Conservation (phyloP, 129 eudicot species). For the Artemisia tridentata region DNA sequence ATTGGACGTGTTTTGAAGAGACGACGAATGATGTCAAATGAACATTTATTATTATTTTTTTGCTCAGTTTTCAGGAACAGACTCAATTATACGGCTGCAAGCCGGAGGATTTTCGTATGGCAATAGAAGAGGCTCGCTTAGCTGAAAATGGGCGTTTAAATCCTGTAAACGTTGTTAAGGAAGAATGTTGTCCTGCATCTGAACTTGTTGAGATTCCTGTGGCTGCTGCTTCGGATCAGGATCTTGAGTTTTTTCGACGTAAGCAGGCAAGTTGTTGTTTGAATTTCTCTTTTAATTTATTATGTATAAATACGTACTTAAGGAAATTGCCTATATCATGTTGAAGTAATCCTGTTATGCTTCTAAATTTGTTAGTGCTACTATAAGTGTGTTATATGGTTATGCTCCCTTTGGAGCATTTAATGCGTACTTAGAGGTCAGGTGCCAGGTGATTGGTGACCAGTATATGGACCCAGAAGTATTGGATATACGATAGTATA, state of each 20-base stretch:
- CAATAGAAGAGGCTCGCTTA: slow-evolving; percentile 85
- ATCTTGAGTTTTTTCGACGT: slow-evolving; percentile 8
- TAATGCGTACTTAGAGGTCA: too few relatives aligned
- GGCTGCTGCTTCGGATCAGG: slow-evolving; percentile 15
- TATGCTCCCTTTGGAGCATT: too few relatives aligned
- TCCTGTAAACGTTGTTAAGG: slow-evolving; percentile 17
- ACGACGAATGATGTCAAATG: not conserved
- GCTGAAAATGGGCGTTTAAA: slow-evolving; percentile 55
- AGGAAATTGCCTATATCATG: not conserved
- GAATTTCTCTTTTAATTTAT: not conserved
- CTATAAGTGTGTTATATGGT: not conserved
- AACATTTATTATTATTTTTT: too few relatives aligned
- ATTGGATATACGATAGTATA: too few relatives aligned
- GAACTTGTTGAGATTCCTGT: slow-evolving; percentile 17
- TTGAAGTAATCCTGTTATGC: slow-evolving; percentile 7
- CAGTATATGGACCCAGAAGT: too few relatives aligned
- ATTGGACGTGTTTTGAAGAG: not conserved
- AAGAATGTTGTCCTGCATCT: slow-evolving; percentile 13
- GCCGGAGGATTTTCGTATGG: slow-evolving; percentile 64
- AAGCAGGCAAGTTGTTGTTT: slow-evolving; percentile 23
- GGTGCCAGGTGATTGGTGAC: too few relatives aligned
- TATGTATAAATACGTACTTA: not conserved
- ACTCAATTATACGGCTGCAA: slow-evolving; percentile 77
- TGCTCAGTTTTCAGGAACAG: slow-evolving; percentile 77
- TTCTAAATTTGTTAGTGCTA: not conserved